A percentile compares a stretch with the other conserved stretches of the same genome.
Conservation (phyloP, 1,284 basidiomycete species). For the Thelephora terrestris region DNA sequence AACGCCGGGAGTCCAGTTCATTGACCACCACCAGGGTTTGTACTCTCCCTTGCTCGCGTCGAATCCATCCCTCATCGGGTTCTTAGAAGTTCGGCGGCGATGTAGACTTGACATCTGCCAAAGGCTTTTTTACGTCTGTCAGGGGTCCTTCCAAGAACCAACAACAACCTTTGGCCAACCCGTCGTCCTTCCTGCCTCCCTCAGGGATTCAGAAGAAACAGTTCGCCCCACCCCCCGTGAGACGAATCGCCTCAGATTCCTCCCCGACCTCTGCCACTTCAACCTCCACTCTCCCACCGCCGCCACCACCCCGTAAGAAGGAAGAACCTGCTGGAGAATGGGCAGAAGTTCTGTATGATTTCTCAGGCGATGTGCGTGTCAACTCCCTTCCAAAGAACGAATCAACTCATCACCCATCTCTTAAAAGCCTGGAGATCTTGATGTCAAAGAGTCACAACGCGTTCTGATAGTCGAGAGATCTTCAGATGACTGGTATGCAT, state of each 20-base stretch:
- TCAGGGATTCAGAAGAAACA: conserved; percentile 33
- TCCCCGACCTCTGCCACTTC: conserved; percentile 9
- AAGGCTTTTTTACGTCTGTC: conserved; percentile 40
- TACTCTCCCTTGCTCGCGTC: not conserved
- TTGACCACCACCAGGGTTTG: conserved; percentile 22
- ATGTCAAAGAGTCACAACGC: conserved; percentile 40
- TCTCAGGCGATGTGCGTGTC: conserved; percentile 42
- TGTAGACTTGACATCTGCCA: conserved; percentile 44
- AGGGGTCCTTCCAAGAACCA: conserved; percentile 20
- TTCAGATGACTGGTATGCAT: conserved; percentile 62
- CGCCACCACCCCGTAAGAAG: conserved; percentile 21
- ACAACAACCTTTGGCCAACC: conserved; percentile 20
- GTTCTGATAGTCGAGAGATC: conserved; percentile 52
- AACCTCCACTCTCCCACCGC: conserved; percentile 14
- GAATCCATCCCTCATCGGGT: not conserved
- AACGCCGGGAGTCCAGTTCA: conserved; percentile 5
- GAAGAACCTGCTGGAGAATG: conserved; percentile 50
- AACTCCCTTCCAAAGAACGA: not conserved
- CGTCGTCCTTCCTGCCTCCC: conserved; percentile 24
- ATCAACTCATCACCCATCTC: conserved; percentile 2
- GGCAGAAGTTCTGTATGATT: conserved; percentile 72
- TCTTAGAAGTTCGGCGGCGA: conserved; percentile 24
- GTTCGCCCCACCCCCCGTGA: conserved; percentile 48
- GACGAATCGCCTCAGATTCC: conserved; percentile 26
- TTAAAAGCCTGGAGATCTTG: conserved; percentile 59